Base-by-base conservation (phyloP, 768 basidiomycete species). In the Gloeostereum incarnatum region DNA sequence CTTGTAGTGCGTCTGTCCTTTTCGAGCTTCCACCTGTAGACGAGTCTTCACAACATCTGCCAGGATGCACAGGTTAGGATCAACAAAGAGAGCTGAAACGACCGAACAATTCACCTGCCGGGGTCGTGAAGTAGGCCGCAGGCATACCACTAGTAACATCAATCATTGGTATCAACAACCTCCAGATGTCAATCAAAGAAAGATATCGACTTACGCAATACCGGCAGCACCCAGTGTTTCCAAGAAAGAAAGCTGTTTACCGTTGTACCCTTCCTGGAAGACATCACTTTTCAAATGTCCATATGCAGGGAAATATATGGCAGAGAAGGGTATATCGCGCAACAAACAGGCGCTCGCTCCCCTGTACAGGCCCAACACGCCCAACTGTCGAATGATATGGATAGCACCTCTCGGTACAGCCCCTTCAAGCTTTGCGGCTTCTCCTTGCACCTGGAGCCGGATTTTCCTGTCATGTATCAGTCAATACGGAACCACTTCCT, bases 11-110 rank as follows among this genome's bases (percentile, higher is more conserved):
- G 91, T 86, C 55, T 98, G 78, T 8, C 96, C 96, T 51, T 84
- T 81, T 46, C 83, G 74, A 30, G 90, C 84, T 57, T 98, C 96
- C 8, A 89, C 83, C 57, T 98, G 94, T 47, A 98, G 63, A 33
- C 93, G 77, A 11, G 96, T 98, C 73, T 99, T 98, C 54, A 98
- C 87, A 44, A 98, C 96, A 60, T 99, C 94, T 85, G 56, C 42
- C 35, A 18, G 23, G 10, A 41, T 21, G 25, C 27, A 31, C 41
- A 30, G 41, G 33, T 8, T 29, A 29, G 26, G 14, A 27, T 38
- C 39, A 51, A 48, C 58, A 18, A 43, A 48, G 17, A 39, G 8
- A 37, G 31, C 29, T 26, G 10, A 27, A 17, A n/a, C n/a, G n/a
- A n/a, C n/a, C n/a, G 46, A 42, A 14, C 38, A 39, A 46, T 66